Evolutionary conservation across 192 early-diverging fungal species (phyloP).

Genomic region (Endogone sp.): DNA sequence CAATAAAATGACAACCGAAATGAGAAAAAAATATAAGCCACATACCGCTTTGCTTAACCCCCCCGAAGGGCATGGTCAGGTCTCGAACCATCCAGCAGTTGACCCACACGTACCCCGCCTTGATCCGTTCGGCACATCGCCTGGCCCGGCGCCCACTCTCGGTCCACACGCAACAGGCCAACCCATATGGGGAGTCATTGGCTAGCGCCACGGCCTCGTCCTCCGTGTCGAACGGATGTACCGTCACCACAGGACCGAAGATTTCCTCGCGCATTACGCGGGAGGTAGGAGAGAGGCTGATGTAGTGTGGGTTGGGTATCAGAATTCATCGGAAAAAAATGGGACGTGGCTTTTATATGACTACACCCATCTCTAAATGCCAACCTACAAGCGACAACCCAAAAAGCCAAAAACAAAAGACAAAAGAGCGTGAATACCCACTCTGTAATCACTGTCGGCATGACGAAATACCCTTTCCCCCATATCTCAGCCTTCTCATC

Average conservation of each 20-base stretch:
- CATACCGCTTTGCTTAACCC: slow-evolving; percentile 55
- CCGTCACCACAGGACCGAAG: slow-evolving; percentile 79
- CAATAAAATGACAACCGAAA: not conserved
- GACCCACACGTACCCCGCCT: slow-evolving; percentile 72
- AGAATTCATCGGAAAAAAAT: no score
- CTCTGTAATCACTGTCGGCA: slow-evolving; percentile 69
- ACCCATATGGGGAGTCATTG: slow-evolving; percentile 68
- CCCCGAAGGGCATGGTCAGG: slow-evolving; percentile 78
- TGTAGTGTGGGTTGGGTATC: slow-evolving; percentile 8
- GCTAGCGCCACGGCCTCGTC: slow-evolving; percentile 63
- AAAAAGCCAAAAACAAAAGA: not conserved
- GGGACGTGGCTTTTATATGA: slow-evolving; percentile 5
- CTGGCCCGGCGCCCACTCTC: slow-evolving; percentile 53
- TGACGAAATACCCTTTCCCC: slow-evolving; percentile 64
- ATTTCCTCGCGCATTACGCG: slow-evolving; percentile 69
- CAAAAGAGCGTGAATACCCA: slow-evolving; percentile 9
- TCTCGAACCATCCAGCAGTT: slow-evolving; percentile 76
- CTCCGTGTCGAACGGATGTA: slow-evolving; percentile 69
- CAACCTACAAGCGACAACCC: not conserved
- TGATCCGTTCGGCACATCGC: slow-evolving; percentile 54
- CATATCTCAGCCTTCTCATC: slow-evolving; percentile 25
- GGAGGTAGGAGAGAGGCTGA: slow-evolving; percentile 15
- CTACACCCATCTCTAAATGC: slow-evolving; percentile 14
- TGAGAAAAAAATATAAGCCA: no score
- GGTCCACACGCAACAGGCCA: slow-evolving; percentile 70